Percentiles rank a stretch among this genome's conserved stretches.
Evolutionary conservation across 2,329 filamentous ascomycete species (phyloP).

Genomic region (Lizonia empirigonia): DNA sequence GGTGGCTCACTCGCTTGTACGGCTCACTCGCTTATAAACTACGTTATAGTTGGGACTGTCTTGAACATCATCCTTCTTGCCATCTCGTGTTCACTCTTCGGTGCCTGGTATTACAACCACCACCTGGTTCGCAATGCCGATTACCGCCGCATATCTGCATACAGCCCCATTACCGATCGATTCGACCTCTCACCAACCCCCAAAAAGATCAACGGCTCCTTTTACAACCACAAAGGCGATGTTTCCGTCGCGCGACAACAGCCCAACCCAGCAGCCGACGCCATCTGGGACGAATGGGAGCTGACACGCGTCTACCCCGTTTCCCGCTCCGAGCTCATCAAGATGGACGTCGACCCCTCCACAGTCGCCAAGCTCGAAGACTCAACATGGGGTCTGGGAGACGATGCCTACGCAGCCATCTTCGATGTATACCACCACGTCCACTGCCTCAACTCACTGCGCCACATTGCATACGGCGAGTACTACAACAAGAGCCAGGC

Average conservation of each 20-base stretch:
- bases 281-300: slow-evolving; percentile 21
- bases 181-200: slow-evolving; percentile 7
- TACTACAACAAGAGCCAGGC: slow-evolving; percentile 19
- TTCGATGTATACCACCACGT: slow-evolving; percentile 24
- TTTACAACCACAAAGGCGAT: slow-evolving; percentile 3
- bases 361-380: slow-evolving; percentile 15
- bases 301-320: slow-evolving; percentile 19
- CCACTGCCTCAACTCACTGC: slow-evolving; percentile 21
- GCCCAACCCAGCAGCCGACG: slow-evolving; percentile 17
- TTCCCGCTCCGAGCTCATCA: slow-evolving; percentile 8
- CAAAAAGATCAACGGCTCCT: slow-evolving; percentile 10
- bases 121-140: slow-evolving; percentile 10
- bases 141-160: slow-evolving; percentile 6
- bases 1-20: too few species aligned
- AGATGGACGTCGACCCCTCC: slow-evolving; percentile 14
- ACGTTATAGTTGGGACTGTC: neutral
- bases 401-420: slow-evolving; percentile 19
- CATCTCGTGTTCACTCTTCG: neutral
- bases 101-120: neutral
- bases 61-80: neutral
- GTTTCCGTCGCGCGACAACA: slow-evolving; percentile 6
- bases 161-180: slow-evolving; percentile 13
- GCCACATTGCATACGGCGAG: slow-evolving; percentile 15
- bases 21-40: too few species aligned
- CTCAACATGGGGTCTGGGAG: slow-evolving; percentile 14